phyloP scores from a whole-genome alignment of 108 stramenopile genomes.

The Fragilaria crotonensis region DNA sequence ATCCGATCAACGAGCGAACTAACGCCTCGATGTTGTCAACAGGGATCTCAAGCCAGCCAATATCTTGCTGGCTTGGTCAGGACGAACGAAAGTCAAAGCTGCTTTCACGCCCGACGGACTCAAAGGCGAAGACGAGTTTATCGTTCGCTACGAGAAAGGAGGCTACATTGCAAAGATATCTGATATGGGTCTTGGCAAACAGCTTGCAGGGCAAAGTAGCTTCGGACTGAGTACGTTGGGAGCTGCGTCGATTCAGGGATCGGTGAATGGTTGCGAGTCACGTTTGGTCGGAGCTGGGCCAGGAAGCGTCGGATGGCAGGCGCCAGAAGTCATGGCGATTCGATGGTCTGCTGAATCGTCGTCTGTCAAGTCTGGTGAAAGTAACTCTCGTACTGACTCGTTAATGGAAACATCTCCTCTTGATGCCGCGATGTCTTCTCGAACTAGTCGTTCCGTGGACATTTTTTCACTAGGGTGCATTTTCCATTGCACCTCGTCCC shows the following conservation, averaged over 20 bases:
- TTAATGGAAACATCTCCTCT: slow-evolving; percentile 38
- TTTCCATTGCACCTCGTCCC: slow-evolving; percentile 86
- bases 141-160: slow-evolving; percentile 57
- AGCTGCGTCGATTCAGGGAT: slow-evolving; percentile 45
- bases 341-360: slow-evolving; percentile 34
- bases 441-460: slow-evolving; percentile 87
- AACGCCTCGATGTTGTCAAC: background rate
- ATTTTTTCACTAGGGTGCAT: slow-evolving; percentile 97
- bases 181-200: slow-evolving; percentile 97
- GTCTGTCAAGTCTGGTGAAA: slow-evolving; percentile 8
- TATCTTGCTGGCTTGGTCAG: slow-evolving; percentile 66
- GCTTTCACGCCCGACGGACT: slow-evolving; percentile 33
- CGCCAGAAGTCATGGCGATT: slow-evolving; percentile 89
- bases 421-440: slow-evolving; percentile 22
- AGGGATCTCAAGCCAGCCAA: slow-evolving; percentile 90
- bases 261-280: slow-evolving; percentile 26
- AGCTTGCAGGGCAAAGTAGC: slow-evolving; percentile 83
- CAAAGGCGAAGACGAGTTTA: no score
- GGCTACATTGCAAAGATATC: slow-evolving; percentile 87
- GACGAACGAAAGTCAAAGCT: slow-evolving; percentile 29
- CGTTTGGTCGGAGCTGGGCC: slow-evolving; percentile 68
- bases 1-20: background rate
- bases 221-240: slow-evolving; percentile 77
- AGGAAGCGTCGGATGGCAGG: slow-evolving; percentile 95
- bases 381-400: slow-evolving; percentile 19